These are phyloP conservation scores for Phytopythium boreale DNA, from an alignment of 352 stramenopile genomes.

Conservation along the genomic window DNA sequence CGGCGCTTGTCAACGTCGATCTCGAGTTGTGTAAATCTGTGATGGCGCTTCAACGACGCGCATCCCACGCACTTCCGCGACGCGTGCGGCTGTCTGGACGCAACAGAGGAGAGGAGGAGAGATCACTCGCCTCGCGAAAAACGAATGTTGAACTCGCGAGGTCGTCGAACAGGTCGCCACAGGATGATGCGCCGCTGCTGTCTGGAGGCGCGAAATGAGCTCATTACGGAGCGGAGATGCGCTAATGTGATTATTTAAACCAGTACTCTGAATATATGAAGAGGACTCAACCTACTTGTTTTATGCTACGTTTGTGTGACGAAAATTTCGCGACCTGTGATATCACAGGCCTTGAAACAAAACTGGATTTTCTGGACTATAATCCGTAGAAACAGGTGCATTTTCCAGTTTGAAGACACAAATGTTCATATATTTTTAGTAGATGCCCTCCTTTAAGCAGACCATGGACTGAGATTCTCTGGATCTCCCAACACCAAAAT, in stretches of 20 bases:
- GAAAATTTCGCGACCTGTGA: slow-evolving; percentile 7
- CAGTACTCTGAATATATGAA: not conserved
- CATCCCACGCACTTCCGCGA: slow-evolving; percentile 1
- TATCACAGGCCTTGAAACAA: not conserved
- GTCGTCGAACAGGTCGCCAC: too few species aligned
- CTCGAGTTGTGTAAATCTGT: not conserved
- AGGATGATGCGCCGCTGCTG: too few species aligned
- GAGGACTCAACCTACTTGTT: not conserved
- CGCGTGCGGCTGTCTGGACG: not conserved
- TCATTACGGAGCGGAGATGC: not conserved
- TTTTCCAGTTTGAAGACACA: too few species aligned
- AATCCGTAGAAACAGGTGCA: not conserved
- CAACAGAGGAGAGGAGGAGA: not conserved
- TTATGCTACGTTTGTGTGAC: not conserved
- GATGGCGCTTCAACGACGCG: slow-evolving; percentile 1
- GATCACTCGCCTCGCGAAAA: not conserved
- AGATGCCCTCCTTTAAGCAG: not conserved
- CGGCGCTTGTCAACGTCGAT: not conserved
- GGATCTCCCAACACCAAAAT: not conserved
- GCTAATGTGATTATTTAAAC: not conserved
- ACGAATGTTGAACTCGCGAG: not conserved
- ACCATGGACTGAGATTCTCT: not conserved
- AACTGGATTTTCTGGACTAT: slow-evolving; percentile 3
- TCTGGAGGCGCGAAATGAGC: not conserved
- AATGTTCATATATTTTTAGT: too few species aligned